Evolutionary conservation across 768 basidiomycete species (phyloP).

Genomic region (Russula foetens): DNA sequence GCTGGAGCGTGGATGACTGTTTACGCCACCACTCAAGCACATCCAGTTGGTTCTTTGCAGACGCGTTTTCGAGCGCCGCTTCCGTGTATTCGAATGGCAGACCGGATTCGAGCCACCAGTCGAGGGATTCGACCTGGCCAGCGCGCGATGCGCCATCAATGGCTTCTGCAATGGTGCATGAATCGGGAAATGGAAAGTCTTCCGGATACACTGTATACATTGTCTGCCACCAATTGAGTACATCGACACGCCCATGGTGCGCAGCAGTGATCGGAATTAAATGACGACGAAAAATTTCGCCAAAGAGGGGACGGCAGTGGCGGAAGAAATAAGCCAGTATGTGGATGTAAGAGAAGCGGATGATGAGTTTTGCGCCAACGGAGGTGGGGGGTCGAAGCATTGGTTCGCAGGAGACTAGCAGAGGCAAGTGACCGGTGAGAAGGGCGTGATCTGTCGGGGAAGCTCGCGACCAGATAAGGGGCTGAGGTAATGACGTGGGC

Average conservation of each 20-base stretch:
- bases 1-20: conserved; percentile 44
- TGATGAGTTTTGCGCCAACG: conserved; percentile 54
- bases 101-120: conserved; percentile 74
- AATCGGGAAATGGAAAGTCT: conserved; percentile 46
- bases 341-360: conserved; percentile 69
- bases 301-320: conserved; percentile 56
- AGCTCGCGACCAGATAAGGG: conserved; percentile 65
- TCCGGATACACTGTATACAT: conserved; percentile 53
- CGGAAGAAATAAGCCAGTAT: conserved; percentile 68
- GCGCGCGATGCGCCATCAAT: conserved; percentile 74
- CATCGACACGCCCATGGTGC: conserved; percentile 57
- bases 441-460: conserved; percentile 64
- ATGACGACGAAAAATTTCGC: conserved; percentile 53
- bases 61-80: conserved; percentile 71
- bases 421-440: conserved; percentile 51
- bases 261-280: conserved; percentile 75
- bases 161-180: conserved; percentile 53
- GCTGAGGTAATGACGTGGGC: conserved; percentile 57
- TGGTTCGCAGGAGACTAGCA: conserved; percentile 54
- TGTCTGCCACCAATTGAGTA: conserved; percentile 80
- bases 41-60: conserved; percentile 64
- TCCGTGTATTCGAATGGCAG: conserved; percentile 69
- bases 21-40: conserved; percentile 82
- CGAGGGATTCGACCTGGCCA: conserved; percentile 64
- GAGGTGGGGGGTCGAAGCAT: conserved; percentile 52